phyloP scores from a whole-genome alignment of 176 grass and related monocot genomes.

The Juncus effusus region DNA sequence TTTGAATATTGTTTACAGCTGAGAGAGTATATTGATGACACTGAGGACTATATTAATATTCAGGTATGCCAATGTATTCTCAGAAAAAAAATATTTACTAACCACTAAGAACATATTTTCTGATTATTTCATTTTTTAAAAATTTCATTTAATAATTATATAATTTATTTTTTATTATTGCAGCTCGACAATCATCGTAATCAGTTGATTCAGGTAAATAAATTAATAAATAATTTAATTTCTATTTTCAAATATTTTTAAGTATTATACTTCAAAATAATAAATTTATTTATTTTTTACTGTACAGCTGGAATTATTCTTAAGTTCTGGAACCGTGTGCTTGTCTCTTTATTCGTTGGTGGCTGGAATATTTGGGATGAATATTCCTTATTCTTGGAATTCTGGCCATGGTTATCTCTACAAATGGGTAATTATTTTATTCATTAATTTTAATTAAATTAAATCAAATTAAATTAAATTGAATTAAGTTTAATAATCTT shows the following conservation, averaged over 20 bases:
- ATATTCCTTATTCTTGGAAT: conserved; percentile 98
- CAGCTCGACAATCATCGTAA: conserved; percentile 99
- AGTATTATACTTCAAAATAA: too few species aligned
- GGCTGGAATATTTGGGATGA: conserved; percentile 96
- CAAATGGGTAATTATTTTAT: conserved; percentile 71
- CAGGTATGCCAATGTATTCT: conserved; percentile 47
- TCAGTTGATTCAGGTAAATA: conserved; percentile 96
- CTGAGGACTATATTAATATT: conserved; percentile 99
- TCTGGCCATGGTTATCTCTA: conserved; percentile 57
- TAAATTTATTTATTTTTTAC: neutral
- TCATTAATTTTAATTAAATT: neutral
- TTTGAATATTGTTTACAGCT: conserved; percentile 50
- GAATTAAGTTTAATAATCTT: too few species aligned
- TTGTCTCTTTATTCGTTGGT: conserved; percentile 83
- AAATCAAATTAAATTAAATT: too few species aligned
- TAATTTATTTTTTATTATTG: conserved; percentile 3
- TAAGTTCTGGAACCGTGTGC: conserved; percentile 83
- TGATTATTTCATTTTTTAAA: neutral
- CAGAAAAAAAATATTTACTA: neutral
- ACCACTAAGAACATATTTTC: neutral
- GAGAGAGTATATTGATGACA: conserved; percentile 98
- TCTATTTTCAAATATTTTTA: too few species aligned
- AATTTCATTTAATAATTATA: conserved; percentile 22
- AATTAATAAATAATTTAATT: neutral
- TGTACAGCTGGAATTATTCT: conserved; percentile 86